Conservation (phyloP, 805 yeast species). For the Wickerhamomyces ciferrii region DNA sequence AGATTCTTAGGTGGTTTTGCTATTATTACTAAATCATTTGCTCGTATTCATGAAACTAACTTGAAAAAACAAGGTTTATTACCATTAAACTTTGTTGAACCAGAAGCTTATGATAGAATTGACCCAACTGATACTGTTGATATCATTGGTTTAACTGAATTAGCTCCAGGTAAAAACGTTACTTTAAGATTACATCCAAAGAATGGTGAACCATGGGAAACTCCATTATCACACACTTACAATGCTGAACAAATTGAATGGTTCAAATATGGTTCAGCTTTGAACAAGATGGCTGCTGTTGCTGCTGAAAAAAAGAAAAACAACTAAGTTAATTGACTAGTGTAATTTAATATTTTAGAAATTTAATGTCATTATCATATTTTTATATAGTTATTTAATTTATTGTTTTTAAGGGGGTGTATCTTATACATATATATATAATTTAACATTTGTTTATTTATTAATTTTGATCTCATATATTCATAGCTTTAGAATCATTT, state of each 20-base stretch:
- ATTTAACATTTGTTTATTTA: not conserved
- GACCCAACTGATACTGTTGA: slow-evolving; percentile 87
- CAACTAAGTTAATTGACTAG: not conserved
- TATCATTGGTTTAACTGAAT: slow-evolving; percentile 73
- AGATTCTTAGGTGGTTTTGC: slow-evolving; percentile 98
- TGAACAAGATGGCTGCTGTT: slow-evolving; percentile 81
- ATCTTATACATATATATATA: not conserved
- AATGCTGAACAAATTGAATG: slow-evolving; percentile 96
- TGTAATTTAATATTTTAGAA: not conserved
- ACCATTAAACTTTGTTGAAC: slow-evolving; percentile 90
- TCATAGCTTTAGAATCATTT: not conserved
- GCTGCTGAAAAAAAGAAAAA: slow-evolving; percentile 9
- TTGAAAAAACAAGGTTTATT: slow-evolving; percentile 98
- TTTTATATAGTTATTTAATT: no score
- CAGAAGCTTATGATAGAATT: slow-evolving; percentile 90
- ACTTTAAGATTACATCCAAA: slow-evolving; percentile 68
- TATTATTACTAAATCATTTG: slow-evolving; percentile 95
- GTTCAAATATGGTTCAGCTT: slow-evolving; percentile 99
- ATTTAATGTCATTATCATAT: not conserved
- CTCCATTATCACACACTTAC: slow-evolving; percentile 93
- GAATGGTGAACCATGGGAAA: slow-evolving; percentile 80
- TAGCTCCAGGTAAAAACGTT: slow-evolving; percentile 91
- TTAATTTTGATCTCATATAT: not conserved
- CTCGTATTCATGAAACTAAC: slow-evolving; percentile 99
- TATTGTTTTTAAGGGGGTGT: not conserved